Evolutionary conservation across 164 flowering plant species (phyloP).

Genomic region (Berberis thunbergii): DNA sequence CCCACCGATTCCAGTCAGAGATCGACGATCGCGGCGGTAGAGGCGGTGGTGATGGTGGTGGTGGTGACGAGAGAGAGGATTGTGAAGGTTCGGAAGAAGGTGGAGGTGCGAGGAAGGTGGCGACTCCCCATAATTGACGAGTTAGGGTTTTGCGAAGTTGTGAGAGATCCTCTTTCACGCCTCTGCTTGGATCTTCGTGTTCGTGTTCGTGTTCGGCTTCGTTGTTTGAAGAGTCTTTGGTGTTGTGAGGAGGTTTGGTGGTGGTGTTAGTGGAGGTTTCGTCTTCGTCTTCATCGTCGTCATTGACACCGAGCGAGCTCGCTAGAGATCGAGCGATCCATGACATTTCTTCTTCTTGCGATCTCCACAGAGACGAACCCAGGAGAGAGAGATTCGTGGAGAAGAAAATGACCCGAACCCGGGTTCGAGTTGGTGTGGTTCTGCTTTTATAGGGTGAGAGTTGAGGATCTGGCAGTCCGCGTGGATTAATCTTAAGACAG

Average conservation of each 20-base stretch:
- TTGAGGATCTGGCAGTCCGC: too few species aligned
- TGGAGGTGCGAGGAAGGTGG: constrained; percentile 81
- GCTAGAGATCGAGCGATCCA: background rate
- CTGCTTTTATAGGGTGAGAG: too few species aligned
- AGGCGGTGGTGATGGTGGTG: background rate
- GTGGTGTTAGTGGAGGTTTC: background rate
- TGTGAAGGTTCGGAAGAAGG: constrained; percentile 26
- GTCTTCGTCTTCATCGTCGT: constrained; percentile 28
- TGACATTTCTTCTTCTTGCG: background rate
- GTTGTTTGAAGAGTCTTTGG: background rate
- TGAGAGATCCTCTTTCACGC: constrained; percentile 86
- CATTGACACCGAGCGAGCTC: constrained; percentile 15
- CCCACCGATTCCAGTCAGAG: constrained; percentile 18
- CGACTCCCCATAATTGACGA: constrained; percentile 86
- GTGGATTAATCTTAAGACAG: too few species aligned
- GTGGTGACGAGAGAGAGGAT: constrained; percentile 15
- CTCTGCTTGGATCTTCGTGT: constrained; percentile 14
- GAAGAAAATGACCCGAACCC: too few species aligned
- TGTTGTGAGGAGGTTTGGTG: background rate
- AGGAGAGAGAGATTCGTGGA: background rate
- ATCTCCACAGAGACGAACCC: background rate
- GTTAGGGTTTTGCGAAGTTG: constrained; percentile 65
- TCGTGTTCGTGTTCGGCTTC: background rate
- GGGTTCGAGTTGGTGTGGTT: too few species aligned
- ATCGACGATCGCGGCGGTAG: constrained; percentile 3